These are phyloP conservation scores for Barbarea vulgaris DNA, from an alignment of 345 rosid species.

Conservation along the genomic window DNA sequence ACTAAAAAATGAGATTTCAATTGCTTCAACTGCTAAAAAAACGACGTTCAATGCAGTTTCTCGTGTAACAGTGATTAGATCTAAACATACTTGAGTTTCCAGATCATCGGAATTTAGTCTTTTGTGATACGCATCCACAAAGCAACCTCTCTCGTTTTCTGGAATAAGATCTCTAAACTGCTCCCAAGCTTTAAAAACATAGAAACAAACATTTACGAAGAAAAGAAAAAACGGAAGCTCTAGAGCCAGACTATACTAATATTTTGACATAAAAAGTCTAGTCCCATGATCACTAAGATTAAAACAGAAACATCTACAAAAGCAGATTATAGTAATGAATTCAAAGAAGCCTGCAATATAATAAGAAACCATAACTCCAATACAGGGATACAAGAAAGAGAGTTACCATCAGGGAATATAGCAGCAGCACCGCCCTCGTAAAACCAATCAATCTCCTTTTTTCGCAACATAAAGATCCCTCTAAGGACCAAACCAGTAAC, in stretches of 20 bases:
- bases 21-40: background rate
- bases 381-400: slow-evolving; percentile 3
- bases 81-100: slow-evolving; percentile 78
- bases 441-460: slow-evolving; percentile 98
- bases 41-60: background rate
- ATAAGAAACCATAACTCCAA: background rate
- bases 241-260: background rate
- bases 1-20: background rate
- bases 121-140: slow-evolving; percentile 73
- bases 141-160: slow-evolving; percentile 70
- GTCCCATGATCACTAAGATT: background rate
- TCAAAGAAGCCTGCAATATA: background rate
- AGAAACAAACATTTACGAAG: slow-evolving; percentile 24
- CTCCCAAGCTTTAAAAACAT: slow-evolving; percentile 74
- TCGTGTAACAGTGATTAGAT: slow-evolving; percentile 5
- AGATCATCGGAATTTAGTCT: slow-evolving; percentile 73
- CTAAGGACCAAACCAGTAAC: slow-evolving; percentile 89
- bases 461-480: slow-evolving; percentile 87
- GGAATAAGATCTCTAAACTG: slow-evolving; percentile 92
- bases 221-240: background rate
- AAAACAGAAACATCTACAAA: background rate
- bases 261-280: background rate
- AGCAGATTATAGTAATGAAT: background rate
- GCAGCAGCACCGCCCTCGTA: slow-evolving; percentile 97
- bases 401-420: slow-evolving; percentile 89